Evolutionary conservation across 2,329 filamentous ascomycete species (phyloP).

Genomic region (Verruconis gallopava): DNA sequence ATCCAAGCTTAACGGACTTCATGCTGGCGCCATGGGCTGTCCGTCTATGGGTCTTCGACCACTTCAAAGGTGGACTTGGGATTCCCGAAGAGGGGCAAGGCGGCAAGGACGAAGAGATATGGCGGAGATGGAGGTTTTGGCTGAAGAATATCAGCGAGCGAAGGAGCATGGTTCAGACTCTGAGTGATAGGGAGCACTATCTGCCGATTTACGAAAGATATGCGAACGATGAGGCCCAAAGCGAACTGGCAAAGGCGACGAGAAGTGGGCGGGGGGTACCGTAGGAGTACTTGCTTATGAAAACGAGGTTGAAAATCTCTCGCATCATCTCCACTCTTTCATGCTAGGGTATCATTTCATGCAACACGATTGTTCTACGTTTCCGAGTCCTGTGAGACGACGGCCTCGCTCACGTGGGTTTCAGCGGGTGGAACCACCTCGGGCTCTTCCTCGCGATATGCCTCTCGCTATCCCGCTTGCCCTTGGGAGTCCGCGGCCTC

Average conservation of each 20-base stretch:
- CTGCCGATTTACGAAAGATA: constrained; percentile 49
- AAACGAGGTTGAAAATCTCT: too few relatives aligned
- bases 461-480: constrained; percentile 16
- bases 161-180: constrained; percentile 52
- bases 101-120: constrained; percentile 42
- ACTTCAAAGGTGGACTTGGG: constrained; percentile 52
- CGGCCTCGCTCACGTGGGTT: too few relatives aligned
- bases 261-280: constrained; percentile 50
- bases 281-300: too few relatives aligned
- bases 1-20: constrained; percentile 56
- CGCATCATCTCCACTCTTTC: too few relatives aligned
- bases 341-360: too few relatives aligned
- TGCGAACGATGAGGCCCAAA: constrained; percentile 34
- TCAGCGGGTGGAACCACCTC: constrained; percentile 1
- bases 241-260: constrained; percentile 35
- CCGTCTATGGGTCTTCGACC: constrained; percentile 59
- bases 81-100: constrained; percentile 35
- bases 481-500: constrained; percentile 23
- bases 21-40: constrained; percentile 59
- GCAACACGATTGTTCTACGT: too few relatives aligned
- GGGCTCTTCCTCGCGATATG: constrained; percentile 11
- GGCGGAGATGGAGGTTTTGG: constrained; percentile 56
- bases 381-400: too few relatives aligned
- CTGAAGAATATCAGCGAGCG: constrained; percentile 44
- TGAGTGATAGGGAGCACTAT: constrained; percentile 55